Conservation (phyloP, 192 early-diverging fungal genomes). For the Rhizophagus clarus region DNA sequence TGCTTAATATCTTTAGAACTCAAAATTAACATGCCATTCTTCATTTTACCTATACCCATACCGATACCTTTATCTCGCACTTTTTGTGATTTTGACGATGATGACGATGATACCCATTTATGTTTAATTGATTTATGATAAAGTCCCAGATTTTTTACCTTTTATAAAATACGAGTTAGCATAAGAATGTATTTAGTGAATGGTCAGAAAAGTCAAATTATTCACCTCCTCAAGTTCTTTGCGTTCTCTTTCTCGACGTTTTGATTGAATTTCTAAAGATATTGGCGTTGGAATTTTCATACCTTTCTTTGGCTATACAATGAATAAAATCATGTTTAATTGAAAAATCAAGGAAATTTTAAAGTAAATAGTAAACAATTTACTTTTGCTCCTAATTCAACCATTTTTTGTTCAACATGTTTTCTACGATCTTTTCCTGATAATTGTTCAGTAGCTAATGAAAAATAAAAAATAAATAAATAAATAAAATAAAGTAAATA, state of each 20-base stretch:
- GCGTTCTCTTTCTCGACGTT: conserved; percentile 36
- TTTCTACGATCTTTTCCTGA: conserved; percentile 44
- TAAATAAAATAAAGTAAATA: not conserved
- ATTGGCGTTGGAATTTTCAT: conserved; percentile 39
- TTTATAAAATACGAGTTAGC: not conserved
- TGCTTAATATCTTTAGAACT: conserved; percentile 44
- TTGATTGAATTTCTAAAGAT: conserved; percentile 38
- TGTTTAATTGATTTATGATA: conserved; percentile 48
- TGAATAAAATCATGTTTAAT: not conserved
- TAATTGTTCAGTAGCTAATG: conserved; percentile 47
- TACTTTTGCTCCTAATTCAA: conserved; percentile 44
- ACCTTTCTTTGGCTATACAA: conserved; percentile 6
- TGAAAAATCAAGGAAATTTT: not conserved
- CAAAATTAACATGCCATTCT: conserved; percentile 42
- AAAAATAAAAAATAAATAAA: no score
- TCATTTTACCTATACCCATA: conserved; percentile 45
- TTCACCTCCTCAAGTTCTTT: conserved; percentile 41
- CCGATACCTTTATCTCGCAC: conserved; percentile 42
- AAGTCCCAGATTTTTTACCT: conserved; percentile 46
- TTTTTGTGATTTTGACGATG: conserved; percentile 30
- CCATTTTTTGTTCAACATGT: conserved; percentile 38
- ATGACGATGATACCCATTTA: conserved; percentile 35
- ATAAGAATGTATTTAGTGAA: not conserved
- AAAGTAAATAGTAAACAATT: not conserved
- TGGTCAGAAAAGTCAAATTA: not conserved